phyloP scores from a whole-genome alignment of 2,329 filamentous ascomycete genomes.

The Talaromyces funiculosus region DNA sequence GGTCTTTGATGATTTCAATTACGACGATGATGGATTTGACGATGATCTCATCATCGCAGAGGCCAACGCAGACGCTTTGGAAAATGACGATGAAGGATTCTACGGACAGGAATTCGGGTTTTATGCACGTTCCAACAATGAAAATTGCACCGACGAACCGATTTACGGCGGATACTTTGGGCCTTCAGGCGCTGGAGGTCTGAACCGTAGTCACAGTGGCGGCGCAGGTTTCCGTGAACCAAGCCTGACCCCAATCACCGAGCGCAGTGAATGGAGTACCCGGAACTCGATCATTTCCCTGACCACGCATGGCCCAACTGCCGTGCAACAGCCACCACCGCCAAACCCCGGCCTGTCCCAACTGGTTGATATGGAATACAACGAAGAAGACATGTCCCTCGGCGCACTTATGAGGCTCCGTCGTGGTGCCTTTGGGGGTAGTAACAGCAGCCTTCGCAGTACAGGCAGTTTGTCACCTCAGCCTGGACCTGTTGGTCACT shows the following conservation, averaged over 20 bases:
- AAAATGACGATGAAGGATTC: conserved; percentile 86
- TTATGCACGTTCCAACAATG: conserved; percentile 58
- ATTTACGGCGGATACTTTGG: conserved; percentile 87
- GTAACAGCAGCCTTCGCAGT: conserved; percentile 65
- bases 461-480: conserved; percentile 39
- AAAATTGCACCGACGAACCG: conserved; percentile 52
- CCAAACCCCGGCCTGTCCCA: conserved; percentile 72
- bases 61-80: conserved; percentile 87
- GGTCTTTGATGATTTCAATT: conserved; percentile 45
- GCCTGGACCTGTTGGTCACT: conserved; percentile 23
- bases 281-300: conserved; percentile 84
- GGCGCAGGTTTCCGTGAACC: conserved; percentile 73
- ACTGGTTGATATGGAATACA: conserved; percentile 57
- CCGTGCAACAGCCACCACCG: conserved; percentile 18
- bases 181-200: conserved; percentile 58
- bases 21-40: conserved; percentile 61
- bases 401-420: conserved; percentile 67
- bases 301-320: conserved; percentile 43
- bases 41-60: conserved; percentile 92
- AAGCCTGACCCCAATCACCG: conserved; percentile 91
- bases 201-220: conserved; percentile 65
- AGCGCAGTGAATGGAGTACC: conserved; percentile 92
- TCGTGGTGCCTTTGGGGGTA: conserved; percentile 73
- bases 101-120: conserved; percentile 97
- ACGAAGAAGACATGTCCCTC: conserved; percentile 66